These are phyloP conservation scores for Phytophthora europaea DNA, from an alignment of 352 stramenopile species.

Conservation along the genomic window DNA sequence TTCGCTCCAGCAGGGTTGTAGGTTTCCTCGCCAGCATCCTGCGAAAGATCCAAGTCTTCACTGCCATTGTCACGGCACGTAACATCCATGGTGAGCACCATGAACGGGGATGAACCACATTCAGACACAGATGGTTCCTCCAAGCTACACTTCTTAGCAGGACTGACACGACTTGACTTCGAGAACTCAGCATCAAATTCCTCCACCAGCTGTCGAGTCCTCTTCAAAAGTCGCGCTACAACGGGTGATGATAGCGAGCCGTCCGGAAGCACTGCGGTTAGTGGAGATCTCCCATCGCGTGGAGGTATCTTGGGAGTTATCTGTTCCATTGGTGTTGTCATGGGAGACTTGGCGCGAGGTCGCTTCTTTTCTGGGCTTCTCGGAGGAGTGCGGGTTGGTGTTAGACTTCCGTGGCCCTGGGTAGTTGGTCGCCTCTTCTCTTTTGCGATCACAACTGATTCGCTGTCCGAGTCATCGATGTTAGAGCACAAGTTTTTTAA, in stretches of 20 bases:
- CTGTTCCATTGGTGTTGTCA: constrained; percentile 2
- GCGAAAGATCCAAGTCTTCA: constrained; percentile 26
- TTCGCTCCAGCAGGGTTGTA: neutral
- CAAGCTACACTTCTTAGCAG: constrained; percentile 4
- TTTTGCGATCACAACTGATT: neutral
- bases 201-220: constrained; percentile 38
- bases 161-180: constrained; percentile 2
- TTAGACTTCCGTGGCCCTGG: constrained; percentile 9
- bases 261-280: constrained; percentile 23
- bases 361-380: constrained; percentile 11
- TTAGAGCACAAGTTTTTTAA: constrained; percentile 56
- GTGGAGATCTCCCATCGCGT: neutral
- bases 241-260: constrained; percentile 29
- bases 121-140: constrained; percentile 1
- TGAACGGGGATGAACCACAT: constrained; percentile 2
- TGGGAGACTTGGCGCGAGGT: neutral
- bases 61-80: constrained; percentile 33
- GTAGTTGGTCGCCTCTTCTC: neutral
- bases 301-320: constrained; percentile 8
- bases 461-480: constrained; percentile 56
- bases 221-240: constrained; percentile 36
- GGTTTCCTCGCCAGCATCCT: constrained; percentile 10
- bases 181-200: constrained; percentile 40
- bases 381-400: constrained; percentile 9
- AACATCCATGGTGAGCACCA: constrained; percentile 36